Conservation (phyloP, 192 early-diverging fungal species). For the Tieghemiomyces parasiticus region DNA sequence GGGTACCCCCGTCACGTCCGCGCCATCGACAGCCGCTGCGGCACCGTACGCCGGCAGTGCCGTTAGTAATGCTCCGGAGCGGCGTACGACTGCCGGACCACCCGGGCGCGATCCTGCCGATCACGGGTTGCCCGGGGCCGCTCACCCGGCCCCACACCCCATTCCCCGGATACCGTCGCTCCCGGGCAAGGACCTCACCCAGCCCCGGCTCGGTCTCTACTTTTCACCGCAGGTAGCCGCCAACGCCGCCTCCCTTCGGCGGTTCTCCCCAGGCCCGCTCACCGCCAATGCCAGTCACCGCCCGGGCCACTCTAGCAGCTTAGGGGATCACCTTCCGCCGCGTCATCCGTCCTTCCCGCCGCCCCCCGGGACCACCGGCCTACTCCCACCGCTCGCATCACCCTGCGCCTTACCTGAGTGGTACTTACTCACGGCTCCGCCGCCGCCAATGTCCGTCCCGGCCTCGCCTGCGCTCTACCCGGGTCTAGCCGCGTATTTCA, state of each 20-base stretch:
- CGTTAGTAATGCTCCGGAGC: neutral
- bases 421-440: neutral
- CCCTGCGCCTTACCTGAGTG: neutral
- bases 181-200: too few relatives aligned
- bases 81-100: neutral
- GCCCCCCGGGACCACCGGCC: too few relatives aligned
- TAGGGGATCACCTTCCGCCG: too few relatives aligned
- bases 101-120: neutral
- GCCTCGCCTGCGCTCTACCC: slow-evolving; percentile 8
- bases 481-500: slow-evolving; percentile 8
- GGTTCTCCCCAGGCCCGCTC: neutral
- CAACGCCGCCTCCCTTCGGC: neutral
- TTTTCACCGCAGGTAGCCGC: neutral
- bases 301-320: too few relatives aligned
- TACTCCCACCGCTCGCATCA: too few relatives aligned
- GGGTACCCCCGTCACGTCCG: neutral
- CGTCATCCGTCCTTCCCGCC: too few relatives aligned
- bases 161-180: too few relatives aligned
- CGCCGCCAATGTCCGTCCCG: neutral
- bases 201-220: neutral
- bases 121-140: neutral
- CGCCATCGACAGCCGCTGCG: neutral
- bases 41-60: neutral
- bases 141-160: neutral
- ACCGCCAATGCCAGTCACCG: too few relatives aligned